Evolutionary conservation across 805 yeast genomes (phyloP), one percentile per base, ranked within the genome.

Genomic region (Wickerhamiella hasegawae): DNA sequence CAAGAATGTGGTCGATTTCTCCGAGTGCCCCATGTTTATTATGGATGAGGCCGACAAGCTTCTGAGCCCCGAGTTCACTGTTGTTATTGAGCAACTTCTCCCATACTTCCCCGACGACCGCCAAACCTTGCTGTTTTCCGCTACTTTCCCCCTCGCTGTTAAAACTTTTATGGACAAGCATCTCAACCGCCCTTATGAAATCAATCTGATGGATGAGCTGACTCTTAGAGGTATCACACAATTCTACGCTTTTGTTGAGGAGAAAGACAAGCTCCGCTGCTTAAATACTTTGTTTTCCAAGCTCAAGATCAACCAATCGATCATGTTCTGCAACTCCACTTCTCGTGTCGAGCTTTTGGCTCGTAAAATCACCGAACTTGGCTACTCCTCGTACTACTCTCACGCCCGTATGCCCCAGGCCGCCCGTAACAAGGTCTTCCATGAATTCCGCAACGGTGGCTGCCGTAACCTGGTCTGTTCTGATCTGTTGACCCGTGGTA

Each of bases 21-120:
- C 81, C 37, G 79, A 77, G 42, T 82, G 94, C 60, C 76, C 79
- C 31, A 66, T 82, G 56, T 84, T 90, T 55, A 76, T 92, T 36
- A 84, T 90, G 96, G 98, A 90, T 59, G 98, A 90, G 66, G 98
- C 98, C 39, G 98, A 90, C 60, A 90, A 90, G 59, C 81, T 90
- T 79, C 69, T 90, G 40, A 73, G 90, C 26, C 73, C 82, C 47
- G 98, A 90, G 52, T 90, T 90, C 59, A 78, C 79, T 46, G 70
- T 72, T 24, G 76, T 85, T 38, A 81, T 87, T 44, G 92, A 81
- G 56, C 93, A 82, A 56, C 79, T 87, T 42, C 66, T 90, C 48
- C 65, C 66, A 31, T 81, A 78, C 52, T 74, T 87, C 68, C 94
- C 96, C 23, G 52, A 64, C 39, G 69, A 68, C 43, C 76, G 76